phyloP scores from a whole-genome alignment of 1,284 basidiomycete genomes.

The Trametes versicolor region DNA sequence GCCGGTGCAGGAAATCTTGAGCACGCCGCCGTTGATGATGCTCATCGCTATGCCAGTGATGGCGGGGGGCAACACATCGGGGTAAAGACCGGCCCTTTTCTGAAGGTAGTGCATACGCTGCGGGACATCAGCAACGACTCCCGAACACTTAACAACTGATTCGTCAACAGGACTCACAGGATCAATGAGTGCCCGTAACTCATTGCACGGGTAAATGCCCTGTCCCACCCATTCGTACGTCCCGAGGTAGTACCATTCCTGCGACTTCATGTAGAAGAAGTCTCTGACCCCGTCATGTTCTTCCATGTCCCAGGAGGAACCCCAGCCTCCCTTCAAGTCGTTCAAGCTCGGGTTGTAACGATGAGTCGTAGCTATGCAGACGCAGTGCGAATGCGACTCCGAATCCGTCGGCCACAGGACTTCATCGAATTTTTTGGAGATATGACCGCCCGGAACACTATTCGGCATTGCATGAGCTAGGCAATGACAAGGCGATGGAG shows the following conservation, averaged over 20 bases:
- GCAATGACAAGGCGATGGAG: not conserved
- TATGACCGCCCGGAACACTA: constrained; percentile 15
- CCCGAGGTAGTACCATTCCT: constrained; percentile 31
- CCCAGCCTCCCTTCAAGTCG: constrained; percentile 25
- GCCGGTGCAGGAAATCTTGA: constrained; percentile 32
- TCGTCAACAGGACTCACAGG: constrained; percentile 14
- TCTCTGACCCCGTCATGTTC: constrained; percentile 16
- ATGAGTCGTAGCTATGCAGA: constrained; percentile 23
- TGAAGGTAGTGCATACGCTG: constrained; percentile 11
- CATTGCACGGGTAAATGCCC: not conserved
- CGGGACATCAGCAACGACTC: not conserved
- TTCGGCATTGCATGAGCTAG: not conserved
- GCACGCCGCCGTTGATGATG: constrained; percentile 30
- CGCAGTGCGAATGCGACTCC: constrained; percentile 16
- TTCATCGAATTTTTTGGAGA: constrained; percentile 19
- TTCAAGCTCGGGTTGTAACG: constrained; percentile 23
- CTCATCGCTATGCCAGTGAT: constrained; percentile 18
- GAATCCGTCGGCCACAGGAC: constrained; percentile 21
- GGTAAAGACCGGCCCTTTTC: constrained; percentile 16
- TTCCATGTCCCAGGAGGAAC: constrained; percentile 5
- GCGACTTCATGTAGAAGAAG: constrained; percentile 24
- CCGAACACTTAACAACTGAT: not conserved
- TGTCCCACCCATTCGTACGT: constrained; percentile 28
- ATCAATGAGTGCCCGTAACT: not conserved
- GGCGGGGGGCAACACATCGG: constrained; percentile 22